phyloP scores from a whole-genome alignment of 2,329 filamentous ascomycete species.

The Chaetoscypha palmicola region DNA sequence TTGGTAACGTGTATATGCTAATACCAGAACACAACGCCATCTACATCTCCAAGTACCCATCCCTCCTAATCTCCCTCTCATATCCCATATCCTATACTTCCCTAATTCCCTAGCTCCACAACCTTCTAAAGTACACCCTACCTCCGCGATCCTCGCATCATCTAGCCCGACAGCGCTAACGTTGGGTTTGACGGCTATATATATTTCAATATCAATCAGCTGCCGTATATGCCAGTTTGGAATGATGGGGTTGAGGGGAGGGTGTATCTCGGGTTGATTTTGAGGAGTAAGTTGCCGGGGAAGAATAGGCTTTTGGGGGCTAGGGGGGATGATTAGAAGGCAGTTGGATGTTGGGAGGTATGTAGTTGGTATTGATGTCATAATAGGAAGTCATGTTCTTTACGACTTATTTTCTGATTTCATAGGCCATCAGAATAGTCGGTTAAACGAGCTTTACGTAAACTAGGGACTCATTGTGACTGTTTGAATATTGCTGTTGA shows the following conservation, averaged over 20 bases:
- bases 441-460: too few relatives aligned
- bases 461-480: too few relatives aligned
- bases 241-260: conserved; percentile 39
- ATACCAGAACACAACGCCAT: conserved; percentile 41
- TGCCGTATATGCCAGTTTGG: conserved; percentile 41
- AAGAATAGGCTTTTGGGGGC: conserved; percentile 15
- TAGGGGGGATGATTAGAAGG: too few relatives aligned
- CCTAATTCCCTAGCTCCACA: conserved; percentile 21
- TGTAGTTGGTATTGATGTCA: too few relatives aligned
- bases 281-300: conserved; percentile 36
- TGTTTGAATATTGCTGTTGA: too few relatives aligned
- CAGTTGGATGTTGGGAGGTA: too few relatives aligned
- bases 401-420: too few relatives aligned
- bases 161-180: conserved; percentile 39
- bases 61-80: neutral
- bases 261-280: conserved; percentile 37
- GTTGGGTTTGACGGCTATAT: conserved; percentile 39
- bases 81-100: neutral
- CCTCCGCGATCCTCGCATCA: conserved; percentile 36
- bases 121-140: conserved; percentile 33
- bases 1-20: conserved; percentile 39
- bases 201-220: conserved; percentile 43
- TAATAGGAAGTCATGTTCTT: too few relatives aligned
- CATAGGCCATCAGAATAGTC: too few relatives aligned
- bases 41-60: conserved; percentile 35